These are phyloP conservation scores for Exophiala bonariae DNA, from an alignment of 2,329 filamentous ascomycete species.

Conservation along the genomic window DNA sequence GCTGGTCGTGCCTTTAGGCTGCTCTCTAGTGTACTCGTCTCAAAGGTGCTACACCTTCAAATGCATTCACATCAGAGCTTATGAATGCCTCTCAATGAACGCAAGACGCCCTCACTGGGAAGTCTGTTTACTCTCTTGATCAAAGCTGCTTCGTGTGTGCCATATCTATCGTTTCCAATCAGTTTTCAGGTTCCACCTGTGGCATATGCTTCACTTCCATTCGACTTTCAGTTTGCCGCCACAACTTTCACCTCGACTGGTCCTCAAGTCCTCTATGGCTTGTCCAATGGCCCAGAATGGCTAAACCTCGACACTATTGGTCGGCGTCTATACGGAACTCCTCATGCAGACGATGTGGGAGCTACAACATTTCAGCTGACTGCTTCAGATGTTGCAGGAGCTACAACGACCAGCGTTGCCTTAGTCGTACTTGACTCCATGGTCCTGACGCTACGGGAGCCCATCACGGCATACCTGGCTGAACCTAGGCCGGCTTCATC, in stretches of 20 bases:
- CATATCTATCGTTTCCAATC: conserved; percentile 64
- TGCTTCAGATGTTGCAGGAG: conserved; percentile 67
- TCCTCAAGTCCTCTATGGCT: conserved; percentile 62
- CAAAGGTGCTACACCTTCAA: neutral
- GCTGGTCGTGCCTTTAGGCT: neutral
- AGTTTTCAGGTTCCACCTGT: conserved; percentile 83
- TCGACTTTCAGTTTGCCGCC: conserved; percentile 41
- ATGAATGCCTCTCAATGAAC: conserved; percentile 19
- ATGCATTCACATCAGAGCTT: neutral
- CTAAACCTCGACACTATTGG: conserved; percentile 66
- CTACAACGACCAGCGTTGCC: conserved; percentile 64
- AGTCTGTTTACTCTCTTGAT: conserved; percentile 1
- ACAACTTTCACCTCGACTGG: conserved; percentile 69
- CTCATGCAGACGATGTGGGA: conserved; percentile 57
- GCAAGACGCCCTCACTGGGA: conserved; percentile 11
- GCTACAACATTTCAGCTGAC: conserved; percentile 64
- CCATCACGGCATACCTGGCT: conserved; percentile 39
- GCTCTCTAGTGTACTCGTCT: neutral
- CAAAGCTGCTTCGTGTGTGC: conserved; percentile 3
- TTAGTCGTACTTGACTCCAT: conserved; percentile 64
- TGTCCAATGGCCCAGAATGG: conserved; percentile 70
- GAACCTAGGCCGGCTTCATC: conserved; percentile 37
- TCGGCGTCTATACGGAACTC: conserved; percentile 71
- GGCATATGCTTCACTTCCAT: conserved; percentile 64
- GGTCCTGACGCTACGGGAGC: conserved; percentile 36